Evolutionary conservation across 108 stramenopile genomes (phyloP).

Genomic region (Pseudonitzschia delicatissima): DNA sequence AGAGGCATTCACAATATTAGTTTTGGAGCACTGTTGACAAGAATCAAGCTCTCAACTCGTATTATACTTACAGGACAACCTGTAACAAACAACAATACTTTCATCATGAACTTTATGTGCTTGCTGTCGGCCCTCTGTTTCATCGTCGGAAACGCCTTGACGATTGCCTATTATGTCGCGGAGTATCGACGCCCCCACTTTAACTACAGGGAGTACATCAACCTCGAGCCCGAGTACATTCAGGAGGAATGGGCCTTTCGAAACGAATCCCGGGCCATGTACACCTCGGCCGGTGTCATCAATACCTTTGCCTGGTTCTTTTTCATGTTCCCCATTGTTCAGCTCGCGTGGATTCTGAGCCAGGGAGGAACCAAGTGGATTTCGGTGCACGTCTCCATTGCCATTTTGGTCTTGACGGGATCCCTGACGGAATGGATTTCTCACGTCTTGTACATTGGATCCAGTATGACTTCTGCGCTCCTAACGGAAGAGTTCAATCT

Average conservation of each 20-base stretch:
- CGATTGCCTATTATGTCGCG: constrained; percentile 12
- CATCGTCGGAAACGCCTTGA: constrained; percentile 9
- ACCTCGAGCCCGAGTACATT: constrained; percentile 60
- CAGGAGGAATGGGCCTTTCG: constrained; percentile 54
- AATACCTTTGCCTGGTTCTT: constrained; percentile 66
- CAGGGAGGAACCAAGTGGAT: constrained; percentile 47
- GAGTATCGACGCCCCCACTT: constrained; percentile 16
- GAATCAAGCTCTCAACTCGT: too few species aligned
- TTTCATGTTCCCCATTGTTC: constrained; percentile 61
- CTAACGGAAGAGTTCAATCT: constrained; percentile 64
- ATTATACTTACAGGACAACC: too few species aligned
- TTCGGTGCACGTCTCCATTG: constrained; percentile 52
- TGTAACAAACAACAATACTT: background rate
- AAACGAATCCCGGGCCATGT: constrained; percentile 15
- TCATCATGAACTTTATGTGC: constrained; percentile 5
- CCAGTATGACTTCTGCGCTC: constrained; percentile 47
- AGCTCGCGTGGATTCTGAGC: constrained; percentile 62
- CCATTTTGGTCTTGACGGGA: constrained; percentile 51
- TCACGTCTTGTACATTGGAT: constrained; percentile 54
- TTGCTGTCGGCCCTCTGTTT: constrained; percentile 8
- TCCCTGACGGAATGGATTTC: constrained; percentile 58
- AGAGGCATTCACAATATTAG: too few species aligned
- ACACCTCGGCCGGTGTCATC: constrained; percentile 25
- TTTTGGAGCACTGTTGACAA: too few species aligned
- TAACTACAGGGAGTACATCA: constrained; percentile 34